These are phyloP conservation scores for Daldinia bambusicola DNA, from an alignment of 495 filamentous ascomycete species.

Conservation along the genomic window DNA sequence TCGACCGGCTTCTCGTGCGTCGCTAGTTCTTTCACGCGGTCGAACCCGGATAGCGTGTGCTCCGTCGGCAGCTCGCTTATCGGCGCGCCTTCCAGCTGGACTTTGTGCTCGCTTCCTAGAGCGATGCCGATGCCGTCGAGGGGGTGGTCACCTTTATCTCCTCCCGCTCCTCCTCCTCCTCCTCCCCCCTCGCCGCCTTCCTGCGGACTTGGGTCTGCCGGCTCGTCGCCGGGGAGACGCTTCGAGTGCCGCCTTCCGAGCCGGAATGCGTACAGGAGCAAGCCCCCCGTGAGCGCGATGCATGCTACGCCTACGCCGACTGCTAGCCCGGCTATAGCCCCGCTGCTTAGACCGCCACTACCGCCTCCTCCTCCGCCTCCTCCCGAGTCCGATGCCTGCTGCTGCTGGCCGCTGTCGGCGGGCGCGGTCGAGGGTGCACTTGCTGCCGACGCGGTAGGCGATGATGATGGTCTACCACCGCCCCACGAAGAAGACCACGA, in stretches of 20 bases:
- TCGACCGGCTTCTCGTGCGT: slow-evolving; percentile 37
- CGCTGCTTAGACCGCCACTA: slow-evolving; percentile 27
- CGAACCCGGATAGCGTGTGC: slow-evolving; percentile 28
- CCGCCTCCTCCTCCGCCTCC: too few species aligned
- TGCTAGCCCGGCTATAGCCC: slow-evolving; percentile 45
- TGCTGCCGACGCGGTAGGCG: not conserved
- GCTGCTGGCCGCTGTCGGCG: not conserved
- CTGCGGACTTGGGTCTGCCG: not conserved
- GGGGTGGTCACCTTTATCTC: not conserved
- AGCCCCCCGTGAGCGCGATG: slow-evolving; percentile 25
- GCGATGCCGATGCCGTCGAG: not conserved
- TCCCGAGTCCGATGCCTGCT: not conserved
- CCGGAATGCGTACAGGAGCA: slow-evolving; percentile 39
- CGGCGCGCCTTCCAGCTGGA: slow-evolving; percentile 29
- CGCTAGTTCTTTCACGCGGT: slow-evolving; percentile 31
- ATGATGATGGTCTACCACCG: not conserved
- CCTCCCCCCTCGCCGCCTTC: not conserved
- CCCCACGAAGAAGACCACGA: not conserved
- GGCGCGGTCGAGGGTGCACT: too few species aligned
- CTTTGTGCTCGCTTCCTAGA: not conserved
- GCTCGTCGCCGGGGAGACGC: not conserved
- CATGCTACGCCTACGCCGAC: slow-evolving; percentile 34
- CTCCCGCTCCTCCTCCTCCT: slow-evolving; percentile 17
- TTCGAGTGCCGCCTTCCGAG: slow-evolving; percentile 19
- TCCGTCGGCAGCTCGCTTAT: slow-evolving; percentile 34